These are phyloP conservation scores for Streptanthus diversifolius DNA, from an alignment of 345 rosid species.

Conservation along the genomic window DNA sequence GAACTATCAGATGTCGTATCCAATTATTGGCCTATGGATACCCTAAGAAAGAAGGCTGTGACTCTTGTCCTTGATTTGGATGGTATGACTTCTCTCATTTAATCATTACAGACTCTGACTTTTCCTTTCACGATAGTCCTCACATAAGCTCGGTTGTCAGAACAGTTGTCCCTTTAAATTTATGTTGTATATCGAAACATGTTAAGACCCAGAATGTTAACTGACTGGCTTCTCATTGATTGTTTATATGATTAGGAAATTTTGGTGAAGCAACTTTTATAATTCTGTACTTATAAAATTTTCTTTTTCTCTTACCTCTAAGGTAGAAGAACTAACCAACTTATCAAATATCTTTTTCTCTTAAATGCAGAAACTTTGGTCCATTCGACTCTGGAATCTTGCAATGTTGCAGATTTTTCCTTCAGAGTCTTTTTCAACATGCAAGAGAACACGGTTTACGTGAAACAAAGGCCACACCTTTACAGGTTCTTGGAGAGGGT, in stretches of 20 bases:
- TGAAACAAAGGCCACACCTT: constrained; percentile 82
- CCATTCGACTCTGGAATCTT: constrained; percentile 78
- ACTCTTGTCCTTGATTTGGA: constrained; percentile 94
- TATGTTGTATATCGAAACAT: not conserved
- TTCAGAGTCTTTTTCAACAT: constrained; percentile 79
- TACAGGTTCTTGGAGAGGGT: constrained; percentile 76
- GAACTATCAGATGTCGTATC: constrained; percentile 76
- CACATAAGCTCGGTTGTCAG: not conserved
- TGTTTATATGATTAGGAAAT: not conserved
- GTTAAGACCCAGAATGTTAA: not conserved
- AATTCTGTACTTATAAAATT: not conserved
- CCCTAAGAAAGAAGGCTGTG: constrained; percentile 50
- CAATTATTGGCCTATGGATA: constrained; percentile 53
- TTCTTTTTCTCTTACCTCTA: not conserved
- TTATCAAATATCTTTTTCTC: not conserved
- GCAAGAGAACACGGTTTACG: constrained; percentile 86
- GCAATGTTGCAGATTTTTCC: constrained; percentile 77
- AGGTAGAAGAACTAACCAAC: not conserved
- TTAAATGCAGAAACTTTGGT: constrained; percentile 79
- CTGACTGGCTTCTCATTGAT: not conserved
- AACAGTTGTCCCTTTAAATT: not conserved
- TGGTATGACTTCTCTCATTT: constrained; percentile 47
- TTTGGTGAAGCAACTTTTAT: not conserved
- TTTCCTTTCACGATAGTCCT: not conserved
- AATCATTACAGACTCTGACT: not conserved